Base-by-base conservation (phyloP, 1,284 basidiomycete species). In the Omphalotus olearius region DNA sequence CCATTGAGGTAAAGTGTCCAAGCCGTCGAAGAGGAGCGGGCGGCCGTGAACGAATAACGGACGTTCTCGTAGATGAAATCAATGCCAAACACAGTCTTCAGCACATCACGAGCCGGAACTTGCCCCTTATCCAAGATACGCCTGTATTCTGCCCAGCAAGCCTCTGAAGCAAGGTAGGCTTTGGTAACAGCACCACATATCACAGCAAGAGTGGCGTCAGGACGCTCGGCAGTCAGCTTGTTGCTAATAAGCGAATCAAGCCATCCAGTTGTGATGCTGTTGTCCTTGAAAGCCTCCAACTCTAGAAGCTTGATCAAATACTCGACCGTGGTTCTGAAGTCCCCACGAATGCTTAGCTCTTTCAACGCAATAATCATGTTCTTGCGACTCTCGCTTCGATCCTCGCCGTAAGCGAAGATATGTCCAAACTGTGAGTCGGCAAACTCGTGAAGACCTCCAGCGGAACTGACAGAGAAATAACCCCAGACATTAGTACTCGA, bases 311-410 rank as follows among this genome's bases (percentile, higher is more conserved):
- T 97, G 83, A 97, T 97, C 59, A 97, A 85, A 69, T 98, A 98
- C 72, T 99, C 97, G 64, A 99, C 96, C 0, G 97, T 99, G 18
- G 94, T 98, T 56, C 97, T 78, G 79, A 99, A 99, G 69, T 99
- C 97, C 56, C 97, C 97, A 62, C 97, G 93, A 66, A 99, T 99
- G 66, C 91, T 95, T 56, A 99, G 76, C 70, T 99, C 97, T 76
- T 99, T 99, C 62, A 99, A 77, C 14, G 97, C 96, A 62, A 99
- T 91, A 58, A 99, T 95, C 96, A 99, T 99, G 68, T 98, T 98
- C 80, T 99, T 99, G 63, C 97, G 75, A 62, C 91, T 91, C 71
- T 99, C 96, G 57, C 83, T 78, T 60, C 97, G 91, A 68, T 99
- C 95, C 69, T 96, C 91, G 53, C 97, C 97, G 65, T 98, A 99